phyloP scores from a whole-genome alignment of 129 eudicot genomes.

The Lactuca sativa region DNA sequence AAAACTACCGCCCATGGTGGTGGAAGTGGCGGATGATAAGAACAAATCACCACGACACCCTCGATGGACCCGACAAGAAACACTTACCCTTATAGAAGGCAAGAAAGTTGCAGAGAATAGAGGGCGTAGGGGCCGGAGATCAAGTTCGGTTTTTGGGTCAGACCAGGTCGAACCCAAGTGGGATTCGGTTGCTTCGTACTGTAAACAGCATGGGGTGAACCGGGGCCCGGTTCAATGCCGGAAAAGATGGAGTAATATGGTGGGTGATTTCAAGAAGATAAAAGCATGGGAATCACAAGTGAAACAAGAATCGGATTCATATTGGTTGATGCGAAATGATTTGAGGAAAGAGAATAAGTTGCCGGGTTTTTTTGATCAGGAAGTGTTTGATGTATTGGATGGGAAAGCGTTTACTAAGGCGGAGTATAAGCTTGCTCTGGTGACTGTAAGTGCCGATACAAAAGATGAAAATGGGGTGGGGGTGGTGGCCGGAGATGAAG shows the following conservation, averaged over 20 bases:
- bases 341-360: slow-evolving; percentile 60
- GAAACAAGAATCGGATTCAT: slow-evolving; percentile 51
- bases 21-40: slow-evolving; percentile 39
- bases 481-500: slow-evolving; percentile 34
- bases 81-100: slow-evolving; percentile 69
- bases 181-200: slow-evolving; percentile 69
- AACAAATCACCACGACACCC: slow-evolving; percentile 63
- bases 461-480: slow-evolving; percentile 37
- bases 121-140: slow-evolving; percentile 59
- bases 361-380: slow-evolving; percentile 72
- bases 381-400: slow-evolving; percentile 67
- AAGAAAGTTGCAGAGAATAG: slow-evolving; percentile 63
- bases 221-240: slow-evolving; percentile 86
- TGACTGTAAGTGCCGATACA: slow-evolving; percentile 38
- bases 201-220: slow-evolving; percentile 58
- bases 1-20: slow-evolving; percentile 24
- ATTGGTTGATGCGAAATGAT: slow-evolving; percentile 75
- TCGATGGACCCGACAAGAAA: slow-evolving; percentile 80
- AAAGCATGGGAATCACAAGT: slow-evolving; percentile 59
- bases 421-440: slow-evolving; percentile 45
- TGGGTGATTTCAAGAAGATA: slow-evolving; percentile 66
- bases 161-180: slow-evolving; percentile 72
- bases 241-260: slow-evolving; percentile 84
- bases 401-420: slow-evolving; percentile 40
- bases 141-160: slow-evolving; percentile 49